Evolutionary conservation across 228 moss, liverwort and hornwort species (phyloP).

Genomic region (Sphagnum magellanicum): DNA sequence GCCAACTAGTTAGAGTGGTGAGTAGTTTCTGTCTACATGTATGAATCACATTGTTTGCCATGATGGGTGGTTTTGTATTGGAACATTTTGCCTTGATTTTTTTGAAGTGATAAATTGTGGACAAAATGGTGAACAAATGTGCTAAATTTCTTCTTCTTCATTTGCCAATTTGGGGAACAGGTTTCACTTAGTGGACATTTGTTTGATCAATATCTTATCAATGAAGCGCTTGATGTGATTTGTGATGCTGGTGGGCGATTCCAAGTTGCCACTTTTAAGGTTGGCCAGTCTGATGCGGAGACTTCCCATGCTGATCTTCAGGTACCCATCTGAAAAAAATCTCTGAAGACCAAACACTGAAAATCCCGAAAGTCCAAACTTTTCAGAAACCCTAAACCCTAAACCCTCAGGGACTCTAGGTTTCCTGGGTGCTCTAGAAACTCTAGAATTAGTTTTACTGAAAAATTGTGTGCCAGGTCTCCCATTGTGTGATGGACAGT

Average conservation of each 20-base stretch:
- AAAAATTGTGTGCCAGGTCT: no score
- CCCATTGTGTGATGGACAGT: no score
- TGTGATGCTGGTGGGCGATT: constrained; percentile 76
- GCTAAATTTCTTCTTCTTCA: no score
- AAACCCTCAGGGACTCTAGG: no score
- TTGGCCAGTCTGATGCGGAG: constrained; percentile 86
- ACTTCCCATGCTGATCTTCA: constrained; percentile 80
- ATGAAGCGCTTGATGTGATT: constrained; percentile 91
- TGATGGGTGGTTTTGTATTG: no score
- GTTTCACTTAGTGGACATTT: constrained; percentile 85
- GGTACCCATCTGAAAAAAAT: constrained; percentile 19
- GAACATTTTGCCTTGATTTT: no score
- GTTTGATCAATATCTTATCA: constrained; percentile 92
- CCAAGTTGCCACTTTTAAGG: constrained; percentile 72
- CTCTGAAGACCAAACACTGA: not conserved
- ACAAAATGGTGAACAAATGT: no score
- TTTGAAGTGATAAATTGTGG: no score
- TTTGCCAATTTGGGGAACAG: constrained; percentile 10
- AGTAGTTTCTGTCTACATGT: constrained; percentile 4
- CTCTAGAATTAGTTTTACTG: no score
- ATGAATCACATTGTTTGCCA: not conserved
- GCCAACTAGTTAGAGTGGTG: constrained; percentile 62
- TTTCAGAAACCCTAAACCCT: not conserved
- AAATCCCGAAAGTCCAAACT: not conserved
- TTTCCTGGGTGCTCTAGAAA: no score